Conservation (phyloP, 2,329 filamentous ascomycete genomes). For the Passalora sequoiae region DNA sequence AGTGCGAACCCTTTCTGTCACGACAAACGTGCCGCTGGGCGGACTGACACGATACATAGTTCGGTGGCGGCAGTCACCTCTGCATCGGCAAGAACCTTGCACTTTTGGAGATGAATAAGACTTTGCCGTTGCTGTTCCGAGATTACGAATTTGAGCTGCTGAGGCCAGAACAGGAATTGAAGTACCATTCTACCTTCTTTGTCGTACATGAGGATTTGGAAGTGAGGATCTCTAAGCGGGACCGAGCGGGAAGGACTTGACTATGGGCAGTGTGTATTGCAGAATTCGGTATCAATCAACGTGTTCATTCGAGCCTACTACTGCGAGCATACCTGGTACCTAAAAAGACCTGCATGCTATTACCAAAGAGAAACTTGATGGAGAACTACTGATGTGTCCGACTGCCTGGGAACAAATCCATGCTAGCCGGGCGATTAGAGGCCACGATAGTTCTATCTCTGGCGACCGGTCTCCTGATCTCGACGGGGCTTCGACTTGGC, state of each 20-base stretch:
- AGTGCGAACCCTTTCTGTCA: too few relatives aligned
- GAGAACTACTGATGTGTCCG: too few relatives aligned
- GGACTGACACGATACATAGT: constrained; percentile 16
- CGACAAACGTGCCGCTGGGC: too few relatives aligned
- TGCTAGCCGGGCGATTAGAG: constrained; percentile 2
- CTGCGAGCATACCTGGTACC: too few relatives aligned
- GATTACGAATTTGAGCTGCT: constrained; percentile 52
- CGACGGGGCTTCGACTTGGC: not conserved
- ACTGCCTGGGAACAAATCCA: too few relatives aligned
- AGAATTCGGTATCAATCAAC: too few relatives aligned
- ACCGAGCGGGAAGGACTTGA: not conserved
- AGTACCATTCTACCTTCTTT: constrained; percentile 55
- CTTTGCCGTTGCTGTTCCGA: constrained; percentile 40
- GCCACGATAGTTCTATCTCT: constrained; percentile 8
- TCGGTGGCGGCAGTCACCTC: constrained; percentile 23
- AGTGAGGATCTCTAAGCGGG: constrained; percentile 43
- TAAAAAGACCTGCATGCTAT: too few relatives aligned
- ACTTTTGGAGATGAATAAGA: constrained; percentile 29
- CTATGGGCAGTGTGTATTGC: too few relatives aligned
- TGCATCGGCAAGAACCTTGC: constrained; percentile 29
- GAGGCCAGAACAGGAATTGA: constrained; percentile 47
- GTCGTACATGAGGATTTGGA: constrained; percentile 55
- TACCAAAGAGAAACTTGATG: too few relatives aligned
- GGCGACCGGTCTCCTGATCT: constrained; percentile 3
- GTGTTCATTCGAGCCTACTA: too few relatives aligned